Percentiles rank a stretch among this genome's conserved stretches.
Evolutionary conservation across 345 rosid species (phyloP).

Genomic region (Combretum micranthum): DNA sequence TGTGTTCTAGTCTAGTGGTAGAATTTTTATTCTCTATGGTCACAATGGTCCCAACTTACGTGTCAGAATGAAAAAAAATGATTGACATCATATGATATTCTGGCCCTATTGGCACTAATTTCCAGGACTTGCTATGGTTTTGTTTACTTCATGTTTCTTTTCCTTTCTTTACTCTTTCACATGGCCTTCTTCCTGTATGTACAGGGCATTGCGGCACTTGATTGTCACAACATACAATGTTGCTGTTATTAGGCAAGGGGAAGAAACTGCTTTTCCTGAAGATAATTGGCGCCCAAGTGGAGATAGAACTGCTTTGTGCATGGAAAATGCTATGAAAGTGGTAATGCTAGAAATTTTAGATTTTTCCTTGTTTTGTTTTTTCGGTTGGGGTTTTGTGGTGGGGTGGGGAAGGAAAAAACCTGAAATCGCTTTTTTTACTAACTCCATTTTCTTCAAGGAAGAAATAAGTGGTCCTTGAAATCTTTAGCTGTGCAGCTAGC

Average conservation of each 20-base stretch:
- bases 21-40: too few relatives aligned
- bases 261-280: constrained; percentile 62
- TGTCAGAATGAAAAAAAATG: too few relatives aligned
- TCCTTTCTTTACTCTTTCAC: neutral
- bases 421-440: too few relatives aligned
- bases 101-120: neutral
- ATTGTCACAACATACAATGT: constrained; percentile 85
- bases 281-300: constrained; percentile 75
- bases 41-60: too few relatives aligned
- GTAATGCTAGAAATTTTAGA: constrained; percentile 34
- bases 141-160: neutral
- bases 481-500: too few relatives aligned
- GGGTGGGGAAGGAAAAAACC: too few relatives aligned
- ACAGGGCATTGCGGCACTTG: constrained; percentile 87
- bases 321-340: constrained; percentile 94
- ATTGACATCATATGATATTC: too few relatives aligned
- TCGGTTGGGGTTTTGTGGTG: too few relatives aligned
- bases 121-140: neutral
- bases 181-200: constrained; percentile 13
- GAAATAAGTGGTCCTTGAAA: too few relatives aligned
- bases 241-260: constrained; percentile 83
- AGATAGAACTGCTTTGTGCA: constrained; percentile 81
- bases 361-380: too few relatives aligned
- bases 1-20: too few relatives aligned
- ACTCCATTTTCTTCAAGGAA: too few relatives aligned